Conservation (phyloP, 768 basidiomycete species). For the Suillus occidentalis region DNA sequence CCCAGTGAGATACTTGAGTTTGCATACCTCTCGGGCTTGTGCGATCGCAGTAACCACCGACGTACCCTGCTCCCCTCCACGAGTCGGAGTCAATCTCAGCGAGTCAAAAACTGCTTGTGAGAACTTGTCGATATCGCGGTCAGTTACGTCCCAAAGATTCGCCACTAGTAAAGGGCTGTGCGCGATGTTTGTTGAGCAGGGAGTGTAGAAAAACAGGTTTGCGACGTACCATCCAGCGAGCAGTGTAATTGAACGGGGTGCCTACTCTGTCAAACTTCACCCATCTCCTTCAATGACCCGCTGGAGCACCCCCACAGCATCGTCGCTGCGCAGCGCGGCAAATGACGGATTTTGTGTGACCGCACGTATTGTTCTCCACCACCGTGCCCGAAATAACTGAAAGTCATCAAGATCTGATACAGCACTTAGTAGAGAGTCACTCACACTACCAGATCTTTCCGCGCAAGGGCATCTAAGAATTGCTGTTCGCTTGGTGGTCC, state of each 20-base stretch:
- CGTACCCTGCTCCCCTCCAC: constrained; percentile 23
- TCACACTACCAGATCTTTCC: constrained; percentile 87
- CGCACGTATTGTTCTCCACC: constrained; percentile 94
- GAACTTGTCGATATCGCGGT: constrained; percentile 94
- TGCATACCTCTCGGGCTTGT: constrained; percentile 75
- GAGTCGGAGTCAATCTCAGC: constrained; percentile 47
- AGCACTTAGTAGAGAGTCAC: constrained; percentile 32
- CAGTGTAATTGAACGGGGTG: constrained; percentile 94
- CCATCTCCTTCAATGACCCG: constrained; percentile 83
- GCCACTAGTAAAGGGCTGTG: constrained; percentile 87
- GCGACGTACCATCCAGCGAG: constrained; percentile 87
- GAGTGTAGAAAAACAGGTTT: background rate
- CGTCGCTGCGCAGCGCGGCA: constrained; percentile 85
- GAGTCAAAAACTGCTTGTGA: constrained; percentile 81
- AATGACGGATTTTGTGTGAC: constrained; percentile 78
- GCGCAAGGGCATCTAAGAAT: constrained; percentile 66
- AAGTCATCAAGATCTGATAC: constrained; percentile 9
- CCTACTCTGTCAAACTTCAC: constrained; percentile 92
- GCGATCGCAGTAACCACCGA: constrained; percentile 80
- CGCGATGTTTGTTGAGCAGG: constrained; percentile 3
- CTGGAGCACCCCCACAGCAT: constrained; percentile 99
- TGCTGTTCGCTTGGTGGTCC: constrained; percentile 83
- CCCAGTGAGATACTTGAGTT: constrained; percentile 90
- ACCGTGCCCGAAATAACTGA: constrained; percentile 95
- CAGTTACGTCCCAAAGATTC: constrained; percentile 98